A percentile compares a stretch with the other conserved stretches of the same genome.
phyloP scores from a whole-genome alignment of 495 filamentous ascomycete genomes.

The Penicillium macrosclerotiorum region DNA sequence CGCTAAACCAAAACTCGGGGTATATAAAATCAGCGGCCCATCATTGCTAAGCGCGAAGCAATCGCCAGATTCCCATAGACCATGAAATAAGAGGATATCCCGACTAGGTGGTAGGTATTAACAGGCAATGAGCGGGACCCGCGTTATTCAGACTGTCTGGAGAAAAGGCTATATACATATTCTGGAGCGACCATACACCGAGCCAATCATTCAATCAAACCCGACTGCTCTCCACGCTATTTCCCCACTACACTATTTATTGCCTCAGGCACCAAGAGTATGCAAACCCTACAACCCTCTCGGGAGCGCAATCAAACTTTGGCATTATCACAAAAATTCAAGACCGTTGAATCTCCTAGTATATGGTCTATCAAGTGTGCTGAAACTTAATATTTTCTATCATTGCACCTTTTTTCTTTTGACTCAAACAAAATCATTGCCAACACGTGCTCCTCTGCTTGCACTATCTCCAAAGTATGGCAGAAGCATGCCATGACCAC shows the following conservation, averaged over 20 bases:
- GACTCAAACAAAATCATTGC: slow-evolving; percentile 14
- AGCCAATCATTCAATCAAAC: no score
- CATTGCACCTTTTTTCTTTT: slow-evolving; percentile 8
- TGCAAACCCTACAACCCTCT: slow-evolving; percentile 22
- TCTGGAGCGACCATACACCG: no score
- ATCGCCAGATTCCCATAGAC: no score
- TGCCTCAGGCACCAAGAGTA: slow-evolving; percentile 16
- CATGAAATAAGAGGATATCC: no score
- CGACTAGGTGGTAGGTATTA: no score
- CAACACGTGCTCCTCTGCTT: slow-evolving; percentile 9
- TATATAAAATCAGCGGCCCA: background rate
- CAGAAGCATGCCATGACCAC: slow-evolving; percentile 18
- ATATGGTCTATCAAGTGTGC: slow-evolving; percentile 12
- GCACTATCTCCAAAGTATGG: slow-evolving; percentile 19
- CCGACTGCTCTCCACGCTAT: no score
- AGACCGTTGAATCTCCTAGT: slow-evolving; percentile 11
- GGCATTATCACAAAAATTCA: slow-evolving; percentile 15
- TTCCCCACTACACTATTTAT: background rate
- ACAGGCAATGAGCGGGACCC: background rate
- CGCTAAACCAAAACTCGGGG: background rate
- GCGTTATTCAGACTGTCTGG: no score
- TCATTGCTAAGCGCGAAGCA: no score
- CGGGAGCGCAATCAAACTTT: slow-evolving; percentile 8
- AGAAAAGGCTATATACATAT: no score
- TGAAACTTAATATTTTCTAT: slow-evolving; percentile 9